These are phyloP conservation scores for Zalerion maritima DNA, from an alignment of 495 filamentous ascomycete genomes.

Conservation along the genomic window DNA sequence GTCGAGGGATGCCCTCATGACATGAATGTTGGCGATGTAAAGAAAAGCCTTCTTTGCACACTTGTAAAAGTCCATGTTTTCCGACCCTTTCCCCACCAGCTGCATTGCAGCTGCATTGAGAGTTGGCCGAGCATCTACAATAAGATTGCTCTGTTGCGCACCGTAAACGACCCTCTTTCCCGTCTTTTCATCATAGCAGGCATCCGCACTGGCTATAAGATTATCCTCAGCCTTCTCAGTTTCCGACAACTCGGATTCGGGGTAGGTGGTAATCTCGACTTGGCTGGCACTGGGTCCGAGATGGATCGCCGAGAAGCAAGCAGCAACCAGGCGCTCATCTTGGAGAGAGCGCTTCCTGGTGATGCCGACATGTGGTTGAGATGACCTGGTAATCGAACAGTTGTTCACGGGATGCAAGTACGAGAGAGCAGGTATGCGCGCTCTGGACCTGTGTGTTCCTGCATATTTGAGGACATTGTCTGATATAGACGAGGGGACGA, in stretches of 20 bases:
- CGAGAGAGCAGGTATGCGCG: conserved; percentile 73
- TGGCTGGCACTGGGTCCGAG: conserved; percentile 49
- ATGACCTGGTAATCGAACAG: conserved; percentile 89
- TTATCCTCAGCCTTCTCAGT: conserved; percentile 63
- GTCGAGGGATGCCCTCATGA: conserved; percentile 85
- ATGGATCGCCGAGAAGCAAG: conserved; percentile 90
- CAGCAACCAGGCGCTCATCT: conserved; percentile 83
- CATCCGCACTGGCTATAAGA: conserved; percentile 36
- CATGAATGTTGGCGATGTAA: conserved; percentile 98
- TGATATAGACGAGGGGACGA: conserved; percentile 75
- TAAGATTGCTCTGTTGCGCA: conserved; percentile 86
- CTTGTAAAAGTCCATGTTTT: conserved; percentile 96
- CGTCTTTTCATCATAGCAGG: conserved; percentile 28
- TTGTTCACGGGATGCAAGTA: conserved; percentile 96
- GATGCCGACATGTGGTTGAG: conserved; percentile 82
- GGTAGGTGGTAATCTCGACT: conserved; percentile 26
- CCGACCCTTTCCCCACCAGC: conserved; percentile 80
- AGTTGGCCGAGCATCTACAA: conserved; percentile 90
- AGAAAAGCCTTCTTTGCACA: conserved; percentile 85
- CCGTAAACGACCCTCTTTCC: conserved; percentile 60
- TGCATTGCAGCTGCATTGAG: conserved; percentile 97
- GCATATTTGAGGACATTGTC: conserved; percentile 96
- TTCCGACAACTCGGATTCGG: conserved; percentile 34
- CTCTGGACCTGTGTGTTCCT: conserved; percentile 70
- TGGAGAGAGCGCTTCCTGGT: conserved; percentile 83